Base-by-base conservation (phyloP, 2,329 filamentous ascomycete species). In the Penicillium sp. region DNA sequence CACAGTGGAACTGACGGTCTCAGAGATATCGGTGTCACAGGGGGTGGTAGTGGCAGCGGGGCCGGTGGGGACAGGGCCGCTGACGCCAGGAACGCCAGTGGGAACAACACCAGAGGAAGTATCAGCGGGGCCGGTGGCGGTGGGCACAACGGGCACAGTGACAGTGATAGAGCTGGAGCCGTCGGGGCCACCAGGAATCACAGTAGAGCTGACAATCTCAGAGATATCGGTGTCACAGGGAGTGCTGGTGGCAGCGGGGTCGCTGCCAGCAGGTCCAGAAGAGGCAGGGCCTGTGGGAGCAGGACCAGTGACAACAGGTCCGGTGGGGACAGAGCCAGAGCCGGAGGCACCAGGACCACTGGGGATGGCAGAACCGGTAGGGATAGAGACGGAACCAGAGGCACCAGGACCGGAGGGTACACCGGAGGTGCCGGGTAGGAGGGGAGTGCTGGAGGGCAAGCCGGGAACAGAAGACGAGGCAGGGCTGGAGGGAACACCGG, bases 401-500 rank as follows among this genome's bases (percentile, higher is more conserved):
- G 47, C 36, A 41, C 27, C 58, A 32, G 54, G 35, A 19, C 48
- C 41, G 19, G 53, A 55, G 41, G 53, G 52, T 18, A 55, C 19
- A 16, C 40, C 47, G 35, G 56, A 43, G 42, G 35, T 52, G 51
- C 51, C 51, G 18, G 61, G 44, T 30, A 54, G 13, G 34, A 23
- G 26, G 35, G 47, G 46, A 19, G 58, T 61, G 41, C 55, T 50
- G 19, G 55, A 56, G 13, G 59, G 59, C 50, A 61, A 48, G 58
- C 57, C 60, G 50, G 62, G 55, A 14, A 60, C 55, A 19, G 60
- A 60, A 40, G 57, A 51, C 18, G 59, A 60, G 10, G 60, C 49
- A 44, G 49, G 35, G 47, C 39, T 27, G 34, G 52, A 38, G 51
- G 60, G 58, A 32, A 56, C 60, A 58, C 64, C 61, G 39, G 65